Conservation (phyloP, 495 filamentous ascomycete species). For the Aspergillus olivimuriae region DNA sequence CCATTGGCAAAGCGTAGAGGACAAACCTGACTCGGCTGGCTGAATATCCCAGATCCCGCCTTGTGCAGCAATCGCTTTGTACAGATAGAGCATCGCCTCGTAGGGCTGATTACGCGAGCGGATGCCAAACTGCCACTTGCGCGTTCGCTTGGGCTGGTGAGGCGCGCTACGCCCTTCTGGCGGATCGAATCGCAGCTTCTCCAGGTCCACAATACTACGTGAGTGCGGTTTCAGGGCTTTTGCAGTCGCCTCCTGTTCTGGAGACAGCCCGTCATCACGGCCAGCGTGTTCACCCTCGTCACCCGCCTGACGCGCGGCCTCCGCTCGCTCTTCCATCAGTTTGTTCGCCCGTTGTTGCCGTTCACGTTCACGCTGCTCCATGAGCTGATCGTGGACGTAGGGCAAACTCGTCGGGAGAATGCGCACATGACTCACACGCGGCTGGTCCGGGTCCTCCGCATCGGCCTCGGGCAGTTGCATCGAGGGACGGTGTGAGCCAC, state of each 20-base stretch:
- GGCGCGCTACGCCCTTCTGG: conserved; percentile 61
- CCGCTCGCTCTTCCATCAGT: conserved; percentile 21
- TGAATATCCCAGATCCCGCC: conserved; percentile 74
- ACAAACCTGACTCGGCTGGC: conserved; percentile 35
- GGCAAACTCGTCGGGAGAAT: conserved; percentile 87
- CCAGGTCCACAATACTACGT: conserved; percentile 51
- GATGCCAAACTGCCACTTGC: conserved; percentile 97
- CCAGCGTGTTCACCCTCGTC: conserved; percentile 45
- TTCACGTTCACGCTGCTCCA: conserved; percentile 61
- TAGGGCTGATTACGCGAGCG: conserved; percentile 86
- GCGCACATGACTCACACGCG: conserved; percentile 68
- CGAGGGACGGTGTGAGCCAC: conserved; percentile 20
- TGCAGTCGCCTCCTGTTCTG: conserved; percentile 68
- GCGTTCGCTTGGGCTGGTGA: conserved; percentile 56
- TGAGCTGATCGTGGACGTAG: conserved; percentile 80
- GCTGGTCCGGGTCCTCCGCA: conserved; percentile 22
- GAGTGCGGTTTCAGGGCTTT: conserved; percentile 76
- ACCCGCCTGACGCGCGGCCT: conserved; percentile 28
- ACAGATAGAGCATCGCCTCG: conserved; percentile 90
- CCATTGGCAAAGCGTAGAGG: background rate
- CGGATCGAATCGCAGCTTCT: conserved; percentile 52
- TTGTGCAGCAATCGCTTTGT: conserved; percentile 79
- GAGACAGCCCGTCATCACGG: conserved; percentile 42
- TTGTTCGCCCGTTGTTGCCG: conserved; percentile 26
- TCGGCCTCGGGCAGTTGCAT: conserved; percentile 24